phyloP scores from a whole-genome alignment of 148 eudicot species.

The Camellia sinensis region DNA sequence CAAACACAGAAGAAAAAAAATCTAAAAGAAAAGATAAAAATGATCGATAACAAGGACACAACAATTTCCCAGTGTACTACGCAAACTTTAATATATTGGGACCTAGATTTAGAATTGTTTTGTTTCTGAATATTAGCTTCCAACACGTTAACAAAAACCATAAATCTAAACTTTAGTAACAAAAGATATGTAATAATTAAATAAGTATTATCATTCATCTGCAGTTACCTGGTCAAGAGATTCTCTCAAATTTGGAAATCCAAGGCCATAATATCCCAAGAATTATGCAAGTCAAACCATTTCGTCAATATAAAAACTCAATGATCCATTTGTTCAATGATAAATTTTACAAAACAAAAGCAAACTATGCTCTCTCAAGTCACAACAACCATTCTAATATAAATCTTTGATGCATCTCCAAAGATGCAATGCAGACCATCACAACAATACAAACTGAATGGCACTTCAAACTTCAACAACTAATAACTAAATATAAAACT shows the following conservation, averaged over 20 bases:
- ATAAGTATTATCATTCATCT: too few relatives aligned
- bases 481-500: constrained; percentile 17
- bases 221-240: too few relatives aligned
- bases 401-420: not conserved
- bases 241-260: not conserved
- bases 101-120: too few relatives aligned
- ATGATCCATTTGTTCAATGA: not conserved
- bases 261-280: constrained; percentile 2
- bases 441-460: not conserved
- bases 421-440: not conserved
- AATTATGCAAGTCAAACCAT: not conserved
- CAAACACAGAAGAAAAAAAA: not conserved
- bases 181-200: too few relatives aligned
- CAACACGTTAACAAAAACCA: too few relatives aligned
- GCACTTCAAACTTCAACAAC: not conserved
- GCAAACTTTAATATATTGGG: not conserved
- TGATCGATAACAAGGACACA: not conserved
- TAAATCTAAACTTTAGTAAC: too few relatives aligned
- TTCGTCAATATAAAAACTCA: not conserved
- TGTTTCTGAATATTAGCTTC: too few relatives aligned
- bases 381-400: not conserved
- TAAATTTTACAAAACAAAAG: not conserved
- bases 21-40: not conserved
- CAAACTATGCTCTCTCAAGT: not conserved
- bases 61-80: too few relatives aligned